These are phyloP conservation scores for Penicillium corylophilum DNA, from an alignment of 2,329 filamentous ascomycete genomes.

Conservation along the genomic window DNA sequence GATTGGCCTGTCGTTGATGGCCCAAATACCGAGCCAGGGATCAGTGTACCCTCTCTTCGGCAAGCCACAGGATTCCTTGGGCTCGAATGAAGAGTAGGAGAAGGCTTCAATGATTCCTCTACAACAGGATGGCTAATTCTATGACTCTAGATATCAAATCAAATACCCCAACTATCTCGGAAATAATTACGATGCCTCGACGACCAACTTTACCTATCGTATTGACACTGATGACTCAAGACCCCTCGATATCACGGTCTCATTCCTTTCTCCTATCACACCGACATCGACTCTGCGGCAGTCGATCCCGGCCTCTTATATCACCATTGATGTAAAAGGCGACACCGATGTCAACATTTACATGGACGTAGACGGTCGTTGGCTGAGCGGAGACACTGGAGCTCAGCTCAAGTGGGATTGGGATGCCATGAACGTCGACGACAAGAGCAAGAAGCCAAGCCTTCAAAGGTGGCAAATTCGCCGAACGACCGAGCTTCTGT, in stretches of 20 bases:
- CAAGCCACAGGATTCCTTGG: conserved; percentile 63
- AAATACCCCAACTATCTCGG: conserved; percentile 60
- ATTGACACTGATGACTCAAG: conserved; percentile 49
- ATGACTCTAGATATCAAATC: conserved; percentile 53
- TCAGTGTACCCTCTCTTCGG: conserved; percentile 65
- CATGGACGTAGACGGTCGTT: conserved; percentile 71
- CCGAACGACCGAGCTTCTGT: conserved; percentile 58
- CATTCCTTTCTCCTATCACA: conserved; percentile 74
- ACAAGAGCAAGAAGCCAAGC: conserved; percentile 38
- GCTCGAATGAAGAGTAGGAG: conserved; percentile 39
- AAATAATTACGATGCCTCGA: conserved; percentile 66
- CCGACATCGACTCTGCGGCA: conserved; percentile 77
- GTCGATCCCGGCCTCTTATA: conserved; percentile 77
- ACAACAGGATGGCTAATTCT: conserved; percentile 7
- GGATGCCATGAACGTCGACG: conserved; percentile 44
- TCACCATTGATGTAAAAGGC: conserved; percentile 69
- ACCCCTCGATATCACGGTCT: conserved; percentile 57
- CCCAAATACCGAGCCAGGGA: conserved; percentile 59
- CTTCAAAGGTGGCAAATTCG: conserved; percentile 47
- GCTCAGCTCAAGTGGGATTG: conserved; percentile 71
- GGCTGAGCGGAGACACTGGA: conserved; percentile 73
- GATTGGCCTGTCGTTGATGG: conserved; percentile 64
- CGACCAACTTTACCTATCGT: conserved; percentile 66
- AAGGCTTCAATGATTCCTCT: not conserved
- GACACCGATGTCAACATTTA: conserved; percentile 63